Percentiles rank a stretch among this genome's conserved stretches.
These are phyloP conservation scores for Aspergillus olivimuriae DNA, from an alignment of 495 filamentous ascomycete species.

Conservation along the genomic window DNA sequence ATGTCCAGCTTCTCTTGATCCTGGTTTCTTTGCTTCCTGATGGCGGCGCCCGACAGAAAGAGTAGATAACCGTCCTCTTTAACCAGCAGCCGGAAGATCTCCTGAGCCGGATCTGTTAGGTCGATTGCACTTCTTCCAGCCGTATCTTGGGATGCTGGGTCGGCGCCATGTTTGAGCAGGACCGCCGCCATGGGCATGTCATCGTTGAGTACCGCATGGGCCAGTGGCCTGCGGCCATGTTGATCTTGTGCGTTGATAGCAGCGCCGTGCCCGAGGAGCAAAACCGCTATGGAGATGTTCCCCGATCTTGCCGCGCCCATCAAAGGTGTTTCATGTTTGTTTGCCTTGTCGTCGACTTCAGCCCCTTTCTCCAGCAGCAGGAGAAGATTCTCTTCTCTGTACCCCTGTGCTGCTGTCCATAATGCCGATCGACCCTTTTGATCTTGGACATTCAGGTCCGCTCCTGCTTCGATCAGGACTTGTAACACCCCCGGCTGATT, in stretches of 20 bases:
- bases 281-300: neutral
- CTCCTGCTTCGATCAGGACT: neutral
- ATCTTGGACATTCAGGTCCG: neutral
- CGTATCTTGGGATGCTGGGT: too few species aligned
- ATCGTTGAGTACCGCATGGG: neutral
- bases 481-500: neutral
- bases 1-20: neutral
- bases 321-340: neutral
- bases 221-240: neutral
- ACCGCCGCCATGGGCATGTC: neutral
- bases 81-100: neutral
- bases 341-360: neutral
- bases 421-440: neutral
- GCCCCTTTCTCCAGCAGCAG: neutral
- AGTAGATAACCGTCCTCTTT: neutral
- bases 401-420: neutral
- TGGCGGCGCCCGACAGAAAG: too few species aligned
- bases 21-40: too few species aligned
- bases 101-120: neutral
- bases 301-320: neutral
- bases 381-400: neutral
- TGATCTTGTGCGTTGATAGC: neutral
- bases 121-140: neutral
- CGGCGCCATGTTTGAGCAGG: neutral
- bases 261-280: neutral